These are phyloP conservation scores for Coemansia sp. DNA, from an alignment of 192 early-diverging fungal genomes.

Conservation along the genomic window DNA sequence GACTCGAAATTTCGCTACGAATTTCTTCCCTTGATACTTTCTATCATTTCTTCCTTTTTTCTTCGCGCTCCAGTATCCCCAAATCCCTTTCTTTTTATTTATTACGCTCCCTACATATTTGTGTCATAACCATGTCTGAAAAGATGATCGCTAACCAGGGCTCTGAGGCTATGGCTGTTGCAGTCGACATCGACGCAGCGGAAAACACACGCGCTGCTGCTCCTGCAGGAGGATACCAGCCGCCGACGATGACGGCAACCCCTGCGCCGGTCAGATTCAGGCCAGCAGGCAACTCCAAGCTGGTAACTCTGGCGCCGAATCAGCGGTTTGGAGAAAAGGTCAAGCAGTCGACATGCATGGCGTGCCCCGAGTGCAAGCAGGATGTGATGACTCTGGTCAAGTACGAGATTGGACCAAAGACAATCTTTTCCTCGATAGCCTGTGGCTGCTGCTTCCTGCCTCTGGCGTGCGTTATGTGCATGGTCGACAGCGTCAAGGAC, in stretches of 20 bases:
- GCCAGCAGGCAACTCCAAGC: neutral
- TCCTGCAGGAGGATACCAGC: neutral
- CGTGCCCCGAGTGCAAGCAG: slow-evolving; percentile 2
- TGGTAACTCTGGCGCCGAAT: neutral
- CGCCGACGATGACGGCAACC: neutral
- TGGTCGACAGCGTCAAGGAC: slow-evolving; percentile 4
- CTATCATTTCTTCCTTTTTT: neutral
- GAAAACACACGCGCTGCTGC: neutral
- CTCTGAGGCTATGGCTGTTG: neutral
- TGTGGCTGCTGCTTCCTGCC: slow-evolving; percentile 2
- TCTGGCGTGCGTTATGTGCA: slow-evolving; percentile 2
- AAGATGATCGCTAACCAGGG: neutral
- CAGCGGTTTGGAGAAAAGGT: neutral
- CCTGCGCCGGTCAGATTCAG: neutral
- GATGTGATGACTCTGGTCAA: slow-evolving; percentile 2
- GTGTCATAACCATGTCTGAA: neutral
- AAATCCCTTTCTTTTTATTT: neutral
- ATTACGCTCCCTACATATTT: neutral
- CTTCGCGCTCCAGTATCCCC: neutral
- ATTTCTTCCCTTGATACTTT: too few species aligned
- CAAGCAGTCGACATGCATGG: slow-evolving; percentile 3
- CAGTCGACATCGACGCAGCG: neutral
- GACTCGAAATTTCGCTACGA: too few species aligned
- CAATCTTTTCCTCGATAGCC: neutral
- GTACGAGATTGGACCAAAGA: neutral